Base-by-base conservation (phyloP, 140 eudicot genomes). In the Stevia rebaudiana region DNA sequence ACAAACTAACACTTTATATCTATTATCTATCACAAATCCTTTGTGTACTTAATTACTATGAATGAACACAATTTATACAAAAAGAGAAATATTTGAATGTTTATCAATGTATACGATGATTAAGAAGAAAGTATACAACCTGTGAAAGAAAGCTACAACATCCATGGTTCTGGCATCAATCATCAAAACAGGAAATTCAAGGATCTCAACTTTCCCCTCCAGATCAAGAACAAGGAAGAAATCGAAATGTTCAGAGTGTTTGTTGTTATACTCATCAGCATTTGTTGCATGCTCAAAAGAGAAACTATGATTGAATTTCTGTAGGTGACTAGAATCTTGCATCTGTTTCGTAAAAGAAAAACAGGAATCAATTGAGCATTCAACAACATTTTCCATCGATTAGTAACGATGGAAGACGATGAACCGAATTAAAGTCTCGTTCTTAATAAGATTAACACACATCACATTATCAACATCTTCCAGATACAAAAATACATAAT, bases 151-250 rank as follows among this genome's bases (percentile, higher is more conserved):
- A 68, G 88, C 90, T 7, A 88, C 86, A 12, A 92, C 88, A 44
- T 81, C 80, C 92, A 85, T 71, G 47, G 95, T 83, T 73, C 79
- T 79, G 8, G 91, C 96, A 79, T 92, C 89, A 66, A 92, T 70
- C 79, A 88, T 65, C 69, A 92, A 70, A 51, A 92, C 96, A 10
- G 98, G 96, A 74, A 88, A 92, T 60, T 92, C 98, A 47, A 88
- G 83, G 79, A 92, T 92, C 83, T 92, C 96, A 71, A 88, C 89
- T 78, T 92, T 88, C 22, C 96, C 98, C 72, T 91, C 98, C 76
- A 91, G 81, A 85, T 91, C 98, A 75, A 91, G 95, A 70, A 91
- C 92, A 13, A 91, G 88, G 65, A 91, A 79, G 78, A 62, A 85
- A 65, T 92, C 96, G 21, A 85, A 77, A 41, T 79, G 76, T 71